phyloP scores from a whole-genome alignment of 2,329 filamentous ascomycete genomes.

The Pseudogymnoascus verrucosus region DNA sequence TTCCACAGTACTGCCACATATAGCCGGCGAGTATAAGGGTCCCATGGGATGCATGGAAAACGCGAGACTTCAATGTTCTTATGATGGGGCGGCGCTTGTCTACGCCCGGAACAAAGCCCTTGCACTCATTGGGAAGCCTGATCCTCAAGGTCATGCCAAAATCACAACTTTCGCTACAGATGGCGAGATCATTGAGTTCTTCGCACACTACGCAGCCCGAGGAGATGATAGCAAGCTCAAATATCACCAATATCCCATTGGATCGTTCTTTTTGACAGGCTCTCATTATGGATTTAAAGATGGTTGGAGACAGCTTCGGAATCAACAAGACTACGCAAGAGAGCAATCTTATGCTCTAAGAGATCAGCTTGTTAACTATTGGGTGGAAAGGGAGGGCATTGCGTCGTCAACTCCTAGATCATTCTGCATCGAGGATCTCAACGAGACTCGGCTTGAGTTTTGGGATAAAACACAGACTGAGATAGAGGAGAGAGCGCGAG shows the following conservation, averaged over 20 bases:
- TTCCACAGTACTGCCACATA: constrained; percentile 13
- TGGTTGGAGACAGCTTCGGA: neutral
- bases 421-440: neutral
- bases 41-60: constrained; percentile 10
- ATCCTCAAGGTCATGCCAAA: constrained; percentile 13
- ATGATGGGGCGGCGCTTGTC: constrained; percentile 18
- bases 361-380: neutral
- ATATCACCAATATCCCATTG: constrained; percentile 16
- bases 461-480: neutral
- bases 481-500: neutral
- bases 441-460: neutral
- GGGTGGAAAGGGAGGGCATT: neutral
- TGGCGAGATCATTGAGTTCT: constrained; percentile 15
- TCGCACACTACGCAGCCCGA: constrained; percentile 14
- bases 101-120: constrained; percentile 17
- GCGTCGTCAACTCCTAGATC: neutral
- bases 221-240: constrained; percentile 12
- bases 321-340: neutral
- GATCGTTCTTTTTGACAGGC: neutral
- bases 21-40: constrained; percentile 16
- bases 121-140: constrained; percentile 14
- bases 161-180: constrained; percentile 18
- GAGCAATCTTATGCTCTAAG: neutral
- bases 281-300: neutral
- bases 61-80: constrained; percentile 15